A percentile compares a stretch with the other conserved stretches of the same genome.
Evolutionary conservation across 345 rosid species (phyloP).

Genomic region (Dovyalis caffra): DNA sequence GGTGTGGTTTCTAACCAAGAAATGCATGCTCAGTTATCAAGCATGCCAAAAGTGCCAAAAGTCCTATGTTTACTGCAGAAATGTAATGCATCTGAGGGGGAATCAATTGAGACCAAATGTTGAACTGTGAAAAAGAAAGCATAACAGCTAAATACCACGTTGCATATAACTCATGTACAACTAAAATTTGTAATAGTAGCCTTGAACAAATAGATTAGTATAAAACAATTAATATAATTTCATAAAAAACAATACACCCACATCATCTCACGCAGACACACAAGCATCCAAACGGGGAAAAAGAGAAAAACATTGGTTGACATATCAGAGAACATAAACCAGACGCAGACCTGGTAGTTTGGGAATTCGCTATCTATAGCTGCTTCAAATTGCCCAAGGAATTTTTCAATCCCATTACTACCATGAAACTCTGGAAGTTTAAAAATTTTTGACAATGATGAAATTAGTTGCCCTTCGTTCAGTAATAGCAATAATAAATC

Average conservation of each 20-base stretch:
- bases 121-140: not conserved
- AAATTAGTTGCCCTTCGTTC: conserved; percentile 47
- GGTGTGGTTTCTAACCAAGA: too few relatives aligned
- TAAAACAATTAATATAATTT: too few relatives aligned
- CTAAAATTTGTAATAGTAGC: too few relatives aligned
- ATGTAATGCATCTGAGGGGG: not conserved
- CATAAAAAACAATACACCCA: too few relatives aligned
- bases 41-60: not conserved
- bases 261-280: too few relatives aligned
- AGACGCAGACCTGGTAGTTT: conserved; percentile 69
- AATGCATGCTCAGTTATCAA: too few relatives aligned
- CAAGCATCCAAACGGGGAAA: too few relatives aligned
- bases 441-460: conserved; percentile 46
- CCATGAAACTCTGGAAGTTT: conserved; percentile 58
- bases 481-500: conserved; percentile 61
- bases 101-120: not conserved
- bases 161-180: too few relatives aligned
- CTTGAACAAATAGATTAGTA: too few relatives aligned
- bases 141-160: too few relatives aligned
- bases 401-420: conserved; percentile 53
- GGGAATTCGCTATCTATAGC: conserved; percentile 94
- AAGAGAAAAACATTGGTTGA: too few relatives aligned
- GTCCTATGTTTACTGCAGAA: not conserved
- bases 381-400: conserved; percentile 80
- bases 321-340: not conserved